Evolutionary conservation across 2,329 filamentous ascomycete genomes (phyloP), one percentile per base, ranked within the genome.

Genomic region (Emergomyces orientalis): DNA sequence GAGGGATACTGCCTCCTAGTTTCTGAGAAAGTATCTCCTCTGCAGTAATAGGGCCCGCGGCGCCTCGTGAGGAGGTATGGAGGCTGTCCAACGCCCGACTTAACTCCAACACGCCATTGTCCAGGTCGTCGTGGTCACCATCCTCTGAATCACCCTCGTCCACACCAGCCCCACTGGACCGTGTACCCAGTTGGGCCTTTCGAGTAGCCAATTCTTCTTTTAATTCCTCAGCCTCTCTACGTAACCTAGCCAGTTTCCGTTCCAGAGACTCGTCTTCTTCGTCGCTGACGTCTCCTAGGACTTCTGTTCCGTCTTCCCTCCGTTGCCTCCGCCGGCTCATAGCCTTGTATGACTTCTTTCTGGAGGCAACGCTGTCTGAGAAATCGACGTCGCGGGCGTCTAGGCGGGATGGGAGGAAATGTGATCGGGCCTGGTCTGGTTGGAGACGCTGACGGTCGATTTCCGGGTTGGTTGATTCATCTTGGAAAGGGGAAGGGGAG

Each of bases 361-460:
- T 93, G 56, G 86, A 86, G 64, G 86, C 86, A 45, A 97, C 86
- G 61, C 92, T 88, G 75, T 97, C 92, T 2, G 92, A 96, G 74
- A 97, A 94, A 75, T 97, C 90, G 30, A 88, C 90, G 27, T 88
- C 86, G 60, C 83, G 82, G 6, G 91, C 87, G 71, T 96, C 89
- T 39, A 96, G 85, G 49, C 85, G 83, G 11, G 88, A 81, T 2
- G 89, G 87, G 62, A 88, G 81, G 73, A 99, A 99, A 52, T 87
- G 85, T 39, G 84, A 86, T 63, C 93, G 87, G 52, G 94, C 94
- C 72, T 90, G 84, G 69, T 90, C 84, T 66, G 91, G 86, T 65
- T 89, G 87, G 9, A 97, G 79, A 30, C 87, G 84, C 43, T 88
- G 86, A 67, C 87, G 87, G 67, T 89, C 91, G 62, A 99, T 90